Percentiles rank a stretch among this genome's conserved stretches.
phyloP scores from a whole-genome alignment of 1,139 yeast species.

The Insectozyma bohioensis region DNA sequence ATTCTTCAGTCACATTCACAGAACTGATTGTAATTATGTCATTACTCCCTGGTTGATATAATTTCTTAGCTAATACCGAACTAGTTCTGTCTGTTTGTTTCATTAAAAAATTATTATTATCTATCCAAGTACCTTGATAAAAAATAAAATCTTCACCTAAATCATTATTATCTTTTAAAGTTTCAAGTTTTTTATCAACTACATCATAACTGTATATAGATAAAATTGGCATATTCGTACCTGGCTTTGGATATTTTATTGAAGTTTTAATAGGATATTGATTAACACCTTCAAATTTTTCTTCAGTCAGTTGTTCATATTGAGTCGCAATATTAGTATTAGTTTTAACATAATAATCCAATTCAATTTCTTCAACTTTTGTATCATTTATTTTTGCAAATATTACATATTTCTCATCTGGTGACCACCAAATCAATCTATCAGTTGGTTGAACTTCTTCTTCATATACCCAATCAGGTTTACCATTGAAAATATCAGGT shows the following conservation, averaged over 20 bases:
- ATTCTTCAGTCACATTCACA: slow-evolving; percentile 41
- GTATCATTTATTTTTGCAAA: slow-evolving; percentile 73
- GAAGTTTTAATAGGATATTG: slow-evolving; percentile 54
- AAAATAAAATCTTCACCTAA: slow-evolving; percentile 55
- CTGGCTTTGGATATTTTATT: slow-evolving; percentile 90
- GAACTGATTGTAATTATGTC: slow-evolving; percentile 17
- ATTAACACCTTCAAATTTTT: slow-evolving; percentile 24
- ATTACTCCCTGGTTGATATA: slow-evolving; percentile 36
- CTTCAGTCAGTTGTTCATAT: slow-evolving; percentile 20
- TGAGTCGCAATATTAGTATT: slow-evolving; percentile 30
- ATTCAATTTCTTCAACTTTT: slow-evolving; percentile 58
- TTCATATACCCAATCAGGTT: slow-evolving; percentile 96
- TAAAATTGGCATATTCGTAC: slow-evolving; percentile 67
- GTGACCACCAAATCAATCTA: slow-evolving; percentile 85
- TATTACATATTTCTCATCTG: slow-evolving; percentile 62
- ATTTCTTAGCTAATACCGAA: slow-evolving; percentile 53
- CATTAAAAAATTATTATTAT: slow-evolving; percentile 50
- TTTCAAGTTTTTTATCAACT: slow-evolving; percentile 16
- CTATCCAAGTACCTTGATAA: slow-evolving; percentile 76
- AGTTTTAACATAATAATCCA: slow-evolving; percentile 59
- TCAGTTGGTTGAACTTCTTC: slow-evolving; percentile 78
- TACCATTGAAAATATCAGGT: slow-evolving; percentile 70
- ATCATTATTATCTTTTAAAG: slow-evolving; percentile 24
- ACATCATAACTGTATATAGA: slow-evolving; percentile 46
- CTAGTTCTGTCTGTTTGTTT: slow-evolving; percentile 76